A percentile compares a stretch with the other conserved stretches of the same genome.
Conservation (phyloP, 2,329 filamentous ascomycete species). For the Arthrinium puccinioides region DNA sequence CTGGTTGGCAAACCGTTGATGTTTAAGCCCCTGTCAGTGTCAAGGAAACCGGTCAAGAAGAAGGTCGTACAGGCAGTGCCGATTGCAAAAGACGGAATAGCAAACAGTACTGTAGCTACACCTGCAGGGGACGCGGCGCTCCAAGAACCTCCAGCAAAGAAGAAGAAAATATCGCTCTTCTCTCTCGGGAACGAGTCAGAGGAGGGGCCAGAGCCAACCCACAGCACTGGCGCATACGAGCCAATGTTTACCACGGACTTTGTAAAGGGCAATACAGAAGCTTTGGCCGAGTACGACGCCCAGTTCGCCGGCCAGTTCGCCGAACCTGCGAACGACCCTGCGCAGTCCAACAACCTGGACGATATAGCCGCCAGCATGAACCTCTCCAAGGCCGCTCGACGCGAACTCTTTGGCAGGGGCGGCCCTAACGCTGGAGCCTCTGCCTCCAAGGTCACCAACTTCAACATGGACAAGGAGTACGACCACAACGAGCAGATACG, state of each 20-base stretch:
- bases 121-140: too few relatives aligned
- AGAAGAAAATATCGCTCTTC: constrained; percentile 64
- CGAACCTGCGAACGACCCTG: constrained; percentile 15
- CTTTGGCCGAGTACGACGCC: constrained; percentile 26
- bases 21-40: constrained; percentile 85
- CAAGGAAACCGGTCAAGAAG: constrained; percentile 66
- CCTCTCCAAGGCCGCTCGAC: constrained; percentile 66
- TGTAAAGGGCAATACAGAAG: constrained; percentile 18
- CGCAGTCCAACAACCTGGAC: constrained; percentile 43
- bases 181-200: constrained; percentile 44
- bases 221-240: constrained; percentile 35
- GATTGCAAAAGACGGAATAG: constrained; percentile 6
- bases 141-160: constrained; percentile 27
- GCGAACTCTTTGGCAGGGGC: constrained; percentile 77
- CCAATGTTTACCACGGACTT: constrained; percentile 38
- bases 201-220: constrained; percentile 7
- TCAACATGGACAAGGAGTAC: constrained; percentile 87
- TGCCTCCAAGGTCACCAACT: constrained; percentile 68
- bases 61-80: constrained; percentile 33
- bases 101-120: too few relatives aligned
- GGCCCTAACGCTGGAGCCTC: constrained; percentile 30
- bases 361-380: constrained; percentile 71
- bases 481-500: constrained; percentile 73
- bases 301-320: constrained; percentile 21
- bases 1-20: constrained; percentile 72